phyloP scores from a whole-genome alignment of 2,329 filamentous ascomycete species.

The Geosmithia morbida region DNA sequence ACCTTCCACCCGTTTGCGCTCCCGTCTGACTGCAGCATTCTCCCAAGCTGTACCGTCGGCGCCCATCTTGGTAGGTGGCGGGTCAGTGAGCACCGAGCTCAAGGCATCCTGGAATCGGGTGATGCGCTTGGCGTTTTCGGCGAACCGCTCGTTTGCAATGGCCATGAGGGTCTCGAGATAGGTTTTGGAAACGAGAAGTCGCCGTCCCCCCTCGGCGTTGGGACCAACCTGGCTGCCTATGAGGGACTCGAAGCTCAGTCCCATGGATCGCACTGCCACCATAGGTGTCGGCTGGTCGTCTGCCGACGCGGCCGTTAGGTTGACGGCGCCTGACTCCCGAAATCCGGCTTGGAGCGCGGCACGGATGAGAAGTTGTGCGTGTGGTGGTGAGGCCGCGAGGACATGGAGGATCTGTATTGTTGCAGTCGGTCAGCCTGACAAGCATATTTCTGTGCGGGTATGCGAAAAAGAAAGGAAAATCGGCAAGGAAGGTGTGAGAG shows the following conservation, averaged over 20 bases:
- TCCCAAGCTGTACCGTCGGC: constrained; percentile 36
- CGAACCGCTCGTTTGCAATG: constrained; percentile 63
- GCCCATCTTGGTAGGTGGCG: constrained; percentile 10
- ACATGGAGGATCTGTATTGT: constrained; percentile 64
- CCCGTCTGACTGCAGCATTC: constrained; percentile 31
- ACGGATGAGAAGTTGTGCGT: constrained; percentile 62
- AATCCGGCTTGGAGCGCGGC: constrained; percentile 74
- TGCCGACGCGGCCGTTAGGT: constrained; percentile 27
- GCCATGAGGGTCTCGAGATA: constrained; percentile 55
- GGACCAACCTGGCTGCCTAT: constrained; percentile 37
- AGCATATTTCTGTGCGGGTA: neutral
- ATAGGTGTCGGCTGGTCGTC: constrained; percentile 42
- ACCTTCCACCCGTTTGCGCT: constrained; percentile 44
- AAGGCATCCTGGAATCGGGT: constrained; percentile 45
- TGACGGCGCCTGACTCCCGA: constrained; percentile 76
- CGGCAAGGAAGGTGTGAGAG: constrained; percentile 2
- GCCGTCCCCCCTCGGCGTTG: constrained; percentile 11
- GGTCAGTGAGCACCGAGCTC: constrained; percentile 13
- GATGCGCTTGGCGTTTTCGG: constrained; percentile 53
- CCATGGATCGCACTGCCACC: constrained; percentile 74
- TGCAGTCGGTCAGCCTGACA: neutral
- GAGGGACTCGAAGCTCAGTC: constrained; percentile 68
- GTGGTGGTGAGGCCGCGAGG: constrained; percentile 56
- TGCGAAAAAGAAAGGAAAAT: neutral
- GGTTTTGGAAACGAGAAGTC: constrained; percentile 42